Base-by-base conservation (phyloP, 1,284 basidiomycete genomes). In the Microstroma glucosiphilum region DNA sequence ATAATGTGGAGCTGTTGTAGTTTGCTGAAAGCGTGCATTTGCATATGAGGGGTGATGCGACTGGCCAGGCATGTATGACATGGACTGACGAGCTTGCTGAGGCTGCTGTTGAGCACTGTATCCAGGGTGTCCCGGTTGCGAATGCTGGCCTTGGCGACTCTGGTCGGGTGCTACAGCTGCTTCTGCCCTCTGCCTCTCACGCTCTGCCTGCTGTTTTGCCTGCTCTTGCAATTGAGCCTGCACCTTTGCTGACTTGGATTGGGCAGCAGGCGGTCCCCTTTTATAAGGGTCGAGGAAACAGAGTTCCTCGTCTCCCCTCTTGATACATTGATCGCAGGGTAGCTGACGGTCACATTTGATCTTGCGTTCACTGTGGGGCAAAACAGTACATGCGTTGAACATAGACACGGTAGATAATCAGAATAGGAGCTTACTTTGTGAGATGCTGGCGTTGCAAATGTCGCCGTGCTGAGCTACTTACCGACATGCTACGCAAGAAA, bases 271-370 rank as follows among this genome's bases (percentile, higher is more conserved):
- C 6, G 69, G 60, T 12, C 61, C 62, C 21, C 43, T 25, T 57
- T 63, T 63, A n/a, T 69, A 69, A 23, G 70, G 70, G 43, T 73
- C 74, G 57, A 76, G 67, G 37, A 66, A 66, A 49, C 74, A 76
- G 25, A 62, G 64, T 15, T 68, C 62, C 43, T 66, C 69, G 59
- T 76, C 74, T 51, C 72, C 76, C 17, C 77, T 64, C 58, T 78
- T 76, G 66, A 72, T 62, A 61, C 77, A 79, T 46, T 76, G 76
- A 11, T 70, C 68, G 59, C 77, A 79, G 1, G 77, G 77, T 7
- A 72, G 68, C 13, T 69, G 67, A 2, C 77, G 69, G 53, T 72
- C 69, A 43, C 76, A 78, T 46, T 76, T 75, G 64, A 78, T 75
- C 63, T 78, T 78, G 49, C 76, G 69, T 57, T 78, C 73, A 54